phyloP scores from a whole-genome alignment of 108 stramenopile genomes.

The Cyclotella choctawhatcheeana region DNA sequence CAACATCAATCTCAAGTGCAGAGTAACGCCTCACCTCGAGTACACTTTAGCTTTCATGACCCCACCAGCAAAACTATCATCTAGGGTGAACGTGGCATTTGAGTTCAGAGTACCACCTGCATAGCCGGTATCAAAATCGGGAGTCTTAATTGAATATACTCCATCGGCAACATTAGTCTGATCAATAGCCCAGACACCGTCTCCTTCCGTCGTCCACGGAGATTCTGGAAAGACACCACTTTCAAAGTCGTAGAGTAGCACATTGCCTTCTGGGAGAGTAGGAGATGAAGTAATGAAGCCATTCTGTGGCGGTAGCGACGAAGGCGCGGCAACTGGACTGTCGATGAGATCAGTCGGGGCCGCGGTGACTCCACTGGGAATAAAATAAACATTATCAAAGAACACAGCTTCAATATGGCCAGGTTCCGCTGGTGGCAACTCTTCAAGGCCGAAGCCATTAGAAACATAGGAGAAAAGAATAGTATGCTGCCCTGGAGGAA shows the following conservation, averaged over 20 bases:
- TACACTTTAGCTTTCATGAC: not conserved
- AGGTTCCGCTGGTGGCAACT: slow-evolving; percentile 22
- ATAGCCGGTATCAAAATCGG: slow-evolving; percentile 16
- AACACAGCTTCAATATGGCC: slow-evolving; percentile 23
- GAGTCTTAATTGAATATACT: slow-evolving; percentile 38
- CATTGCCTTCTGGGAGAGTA: not conserved
- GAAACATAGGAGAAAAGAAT: slow-evolving; percentile 27
- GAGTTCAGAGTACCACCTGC: not conserved
- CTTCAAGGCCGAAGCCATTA: slow-evolving; percentile 9
- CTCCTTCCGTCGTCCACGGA: slow-evolving; percentile 40
- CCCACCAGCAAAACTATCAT: slow-evolving; percentile 26
- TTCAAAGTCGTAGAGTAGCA: slow-evolving; percentile 15
- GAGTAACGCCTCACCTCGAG: slow-evolving; percentile 5
- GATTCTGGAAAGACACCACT: slow-evolving; percentile 30
- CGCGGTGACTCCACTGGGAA: slow-evolving; percentile 7
- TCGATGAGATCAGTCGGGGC: slow-evolving; percentile 13
- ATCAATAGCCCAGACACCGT: slow-evolving; percentile 37
- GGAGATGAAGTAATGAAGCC: not conserved
- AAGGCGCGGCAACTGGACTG: no score
- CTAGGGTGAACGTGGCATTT: slow-evolving; percentile 30
- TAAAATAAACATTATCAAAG: slow-evolving; percentile 34
- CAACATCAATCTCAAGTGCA: not conserved
- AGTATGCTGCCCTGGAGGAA: slow-evolving; percentile 26
- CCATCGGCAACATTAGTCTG: slow-evolving; percentile 15
- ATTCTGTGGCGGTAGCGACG: no score